Evolutionary conservation across 2,329 filamentous ascomycete species (phyloP).

Genomic region (Botrytis porri): DNA sequence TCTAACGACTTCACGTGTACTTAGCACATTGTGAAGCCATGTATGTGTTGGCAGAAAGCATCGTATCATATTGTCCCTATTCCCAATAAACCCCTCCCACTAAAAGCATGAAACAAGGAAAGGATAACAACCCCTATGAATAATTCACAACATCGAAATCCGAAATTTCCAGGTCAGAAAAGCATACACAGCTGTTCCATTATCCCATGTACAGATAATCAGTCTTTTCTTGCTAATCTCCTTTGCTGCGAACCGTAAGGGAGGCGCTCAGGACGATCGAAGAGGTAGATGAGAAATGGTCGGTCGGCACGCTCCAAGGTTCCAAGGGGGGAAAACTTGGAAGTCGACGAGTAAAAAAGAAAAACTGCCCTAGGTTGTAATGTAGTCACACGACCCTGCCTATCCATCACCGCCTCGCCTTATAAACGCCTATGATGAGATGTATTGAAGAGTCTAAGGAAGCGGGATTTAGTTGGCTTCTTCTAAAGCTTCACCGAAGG

Average conservation of each 20-base stretch:
- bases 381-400: slow-evolving; percentile 16
- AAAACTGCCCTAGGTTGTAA: slow-evolving; percentile 21
- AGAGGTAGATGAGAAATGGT: neutral
- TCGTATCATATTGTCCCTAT: slow-evolving; percentile 30
- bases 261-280: neutral
- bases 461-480: slow-evolving; percentile 17
- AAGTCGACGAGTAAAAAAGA: slow-evolving; percentile 10
- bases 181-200: neutral
- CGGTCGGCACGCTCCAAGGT: neutral
- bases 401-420: slow-evolving; percentile 20
- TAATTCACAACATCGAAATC: slow-evolving; percentile 12
- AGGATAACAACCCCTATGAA: slow-evolving; percentile 18
- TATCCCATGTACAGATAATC: neutral
- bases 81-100: slow-evolving; percentile 21
- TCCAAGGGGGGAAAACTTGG: neutral
- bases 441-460: neutral
- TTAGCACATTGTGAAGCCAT: neutral
- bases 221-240: neutral
- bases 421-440: slow-evolving; percentile 17
- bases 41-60: slow-evolving; percentile 29
- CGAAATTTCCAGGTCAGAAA: neutral
- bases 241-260: neutral
- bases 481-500: slow-evolving; percentile 61
- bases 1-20: slow-evolving; percentile 14
- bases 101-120: slow-evolving; percentile 10